Evolutionary conservation across 2,329 filamentous ascomycete genomes (phyloP).

Genomic region (Aspergillus ruber): DNA sequence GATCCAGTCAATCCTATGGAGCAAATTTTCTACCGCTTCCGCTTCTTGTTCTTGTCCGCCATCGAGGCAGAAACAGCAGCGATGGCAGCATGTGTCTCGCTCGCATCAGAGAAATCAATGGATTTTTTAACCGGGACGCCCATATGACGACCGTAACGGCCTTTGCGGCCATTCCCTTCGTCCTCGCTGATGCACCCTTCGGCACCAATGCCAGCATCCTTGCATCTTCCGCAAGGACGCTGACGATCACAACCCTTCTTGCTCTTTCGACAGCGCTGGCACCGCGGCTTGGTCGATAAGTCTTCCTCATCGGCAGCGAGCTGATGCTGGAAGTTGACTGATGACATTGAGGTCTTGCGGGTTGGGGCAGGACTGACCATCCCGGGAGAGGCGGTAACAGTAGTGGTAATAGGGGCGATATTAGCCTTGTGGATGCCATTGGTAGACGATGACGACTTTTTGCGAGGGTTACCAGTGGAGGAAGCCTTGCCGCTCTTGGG

Average conservation of each 20-base stretch:
- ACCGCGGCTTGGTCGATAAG: slow-evolving; percentile 89
- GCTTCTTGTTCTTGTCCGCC: slow-evolving; percentile 61
- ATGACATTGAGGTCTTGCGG: slow-evolving; percentile 51
- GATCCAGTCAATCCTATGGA: not conserved
- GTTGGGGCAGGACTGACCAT: slow-evolving; percentile 41
- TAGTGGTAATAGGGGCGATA: not conserved
- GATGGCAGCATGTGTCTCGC: slow-evolving; percentile 41
- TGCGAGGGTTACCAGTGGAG: slow-evolving; percentile 27
- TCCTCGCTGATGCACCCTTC: slow-evolving; percentile 97
- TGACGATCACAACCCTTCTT: slow-evolving; percentile 99
- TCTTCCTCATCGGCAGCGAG: slow-evolving; percentile 73
- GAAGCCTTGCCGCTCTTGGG: slow-evolving; percentile 32
- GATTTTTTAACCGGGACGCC: slow-evolving; percentile 59
- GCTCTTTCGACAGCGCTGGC: slow-evolving; percentile 97
- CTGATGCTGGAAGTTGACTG: slow-evolving; percentile 56
- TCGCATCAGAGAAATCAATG: slow-evolving; percentile 42
- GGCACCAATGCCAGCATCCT: slow-evolving; percentile 85
- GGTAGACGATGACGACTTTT: slow-evolving; percentile 26
- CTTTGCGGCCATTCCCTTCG: slow-evolving; percentile 94
- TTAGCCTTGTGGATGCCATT: slow-evolving; percentile 37
- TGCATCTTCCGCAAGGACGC: slow-evolving; percentile 88
- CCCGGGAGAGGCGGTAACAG: slow-evolving; percentile 11
- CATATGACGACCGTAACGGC: slow-evolving; percentile 72
- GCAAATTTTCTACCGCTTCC: slow-evolving; percentile 49
- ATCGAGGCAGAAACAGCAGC: slow-evolving; percentile 25